Evolutionary conservation across 179 eudicot species (phyloP).

Genomic region (Silene vulgaris): DNA sequence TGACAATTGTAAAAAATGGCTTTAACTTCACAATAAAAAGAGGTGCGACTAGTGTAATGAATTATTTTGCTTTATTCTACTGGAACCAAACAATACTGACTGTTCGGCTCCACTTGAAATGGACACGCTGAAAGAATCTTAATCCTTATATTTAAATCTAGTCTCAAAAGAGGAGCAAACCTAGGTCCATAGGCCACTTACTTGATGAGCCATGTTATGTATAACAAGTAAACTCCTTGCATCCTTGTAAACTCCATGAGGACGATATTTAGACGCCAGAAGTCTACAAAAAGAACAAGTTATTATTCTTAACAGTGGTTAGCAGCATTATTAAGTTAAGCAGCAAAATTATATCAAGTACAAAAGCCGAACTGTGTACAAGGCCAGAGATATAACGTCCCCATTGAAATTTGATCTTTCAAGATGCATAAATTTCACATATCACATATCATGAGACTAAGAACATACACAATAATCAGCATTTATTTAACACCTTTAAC

Average conservation of each 20-base stretch:
- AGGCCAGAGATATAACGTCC: too few species aligned
- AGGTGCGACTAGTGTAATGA: too few species aligned
- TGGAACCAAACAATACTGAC: background rate
- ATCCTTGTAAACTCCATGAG: constrained; percentile 90
- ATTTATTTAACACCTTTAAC: too few species aligned
- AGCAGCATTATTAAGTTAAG: background rate
- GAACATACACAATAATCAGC: too few species aligned
- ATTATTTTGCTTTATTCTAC: too few species aligned
- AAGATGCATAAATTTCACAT: too few species aligned
- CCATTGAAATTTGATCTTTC: too few species aligned
- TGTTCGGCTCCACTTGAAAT: too few species aligned
- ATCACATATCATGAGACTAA: too few species aligned
- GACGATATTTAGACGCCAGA: constrained; percentile 87
- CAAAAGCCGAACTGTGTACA: too few species aligned
- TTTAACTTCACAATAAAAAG: too few species aligned
- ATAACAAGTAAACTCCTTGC: constrained; percentile 70
- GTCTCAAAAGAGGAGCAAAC: background rate
- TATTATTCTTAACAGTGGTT: background rate
- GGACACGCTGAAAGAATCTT: background rate
- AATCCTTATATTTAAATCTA: background rate
- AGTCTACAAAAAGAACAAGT: constrained; percentile 40
- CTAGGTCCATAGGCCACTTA: constrained; percentile 21
- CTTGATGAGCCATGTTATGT: constrained; percentile 96
- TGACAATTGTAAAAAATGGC: too few species aligned
- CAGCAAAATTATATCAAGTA: background rate